Percentiles rank a stretch among this genome's conserved stretches.
These are phyloP conservation scores for Trichaptum fuscoviolaceum DNA, from an alignment of 768 basidiomycete species.

Conservation along the genomic window DNA sequence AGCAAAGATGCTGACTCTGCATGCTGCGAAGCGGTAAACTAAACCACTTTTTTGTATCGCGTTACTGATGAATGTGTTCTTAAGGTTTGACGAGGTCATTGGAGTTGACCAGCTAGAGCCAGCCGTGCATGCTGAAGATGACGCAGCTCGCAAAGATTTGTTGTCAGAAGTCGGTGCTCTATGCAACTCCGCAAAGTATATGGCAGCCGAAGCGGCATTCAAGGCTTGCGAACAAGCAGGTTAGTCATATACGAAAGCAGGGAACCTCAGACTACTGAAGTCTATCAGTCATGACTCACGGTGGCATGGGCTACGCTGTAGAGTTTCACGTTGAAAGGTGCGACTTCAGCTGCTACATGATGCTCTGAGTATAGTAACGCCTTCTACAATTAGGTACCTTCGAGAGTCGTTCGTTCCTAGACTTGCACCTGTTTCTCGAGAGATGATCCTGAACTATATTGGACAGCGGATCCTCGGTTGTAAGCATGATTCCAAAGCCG, in stretches of 20 bases:
- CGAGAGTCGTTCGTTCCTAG: slow-evolving; percentile 14
- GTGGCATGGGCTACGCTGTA: slow-evolving; percentile 16
- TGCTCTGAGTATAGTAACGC: slow-evolving; percentile 1
- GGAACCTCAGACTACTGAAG: not conserved
- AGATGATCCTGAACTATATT: slow-evolving; percentile 12
- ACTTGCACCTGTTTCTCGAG: slow-evolving; percentile 13
- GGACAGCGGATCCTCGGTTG: not conserved
- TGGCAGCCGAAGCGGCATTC: slow-evolving; percentile 19
- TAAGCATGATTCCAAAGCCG: not conserved
- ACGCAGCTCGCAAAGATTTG: not conserved
- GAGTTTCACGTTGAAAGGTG: slow-evolving; percentile 12
- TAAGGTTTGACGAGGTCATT: slow-evolving; percentile 1
- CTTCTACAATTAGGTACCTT: slow-evolving; percentile 6
- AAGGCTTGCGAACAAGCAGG: slow-evolving; percentile 11
- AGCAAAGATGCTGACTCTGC: slow-evolving; percentile 12
- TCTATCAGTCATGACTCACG: slow-evolving; percentile 11
- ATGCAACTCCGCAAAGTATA: slow-evolving; percentile 18
- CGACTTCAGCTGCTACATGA: not conserved
- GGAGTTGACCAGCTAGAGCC: not conserved
- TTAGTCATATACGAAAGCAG: slow-evolving; percentile 6
- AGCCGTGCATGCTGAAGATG: not conserved
- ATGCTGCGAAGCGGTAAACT: slow-evolving; percentile 15
- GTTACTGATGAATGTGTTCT: not conserved
- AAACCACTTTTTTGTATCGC: not conserved
- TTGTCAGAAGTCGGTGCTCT: slow-evolving; percentile 11